Evolutionary conservation across 176 grass and related monocot genomes (phyloP), one percentile per base, ranked within the genome.

Genomic region (Rhynchospora tenuis): DNA sequence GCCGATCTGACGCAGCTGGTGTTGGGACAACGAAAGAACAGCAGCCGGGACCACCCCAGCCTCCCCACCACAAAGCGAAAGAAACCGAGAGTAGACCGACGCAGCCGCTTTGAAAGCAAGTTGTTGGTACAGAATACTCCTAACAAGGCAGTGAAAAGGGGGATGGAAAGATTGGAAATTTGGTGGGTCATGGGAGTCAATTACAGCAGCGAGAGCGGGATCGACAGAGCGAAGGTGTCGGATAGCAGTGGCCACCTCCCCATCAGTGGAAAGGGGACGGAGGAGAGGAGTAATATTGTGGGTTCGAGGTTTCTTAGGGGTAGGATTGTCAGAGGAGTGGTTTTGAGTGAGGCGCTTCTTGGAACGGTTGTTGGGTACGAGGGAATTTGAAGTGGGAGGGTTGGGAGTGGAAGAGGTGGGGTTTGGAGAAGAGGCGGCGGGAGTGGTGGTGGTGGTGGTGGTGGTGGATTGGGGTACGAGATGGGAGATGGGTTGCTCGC

Each of bases 61-160:
- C 86, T 98, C 95, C 23, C 92, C 90, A 17, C 92, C 95, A 76
- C 94, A 90, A 52, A 98, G 86, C 10, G 89, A 52, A 23, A 98
- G 69, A 84, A 98, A 98, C 0, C 87, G 92, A 61, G 86, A 78
- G 82, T 98, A 98, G 61, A 98, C 88, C n/a, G 95, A 91, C 16
- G 95, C 86, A 43, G 90, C 95, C 1, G 95, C 95, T 89, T 98
- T 98, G 82, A 93, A 91, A 56, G 95, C 92, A 43, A 98, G 92
- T 84, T 98, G 92, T 87, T 98, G 95, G 86, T 98, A 94, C 55
- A 98, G 89, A 76, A 98, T 91, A 85, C 92, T 94, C 84, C 92
- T 89, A 67, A 86, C 90, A 68, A 98, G 95, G 82, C 90, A 94
- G 54, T 98, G 95, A 84, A 98, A 98, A 0, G 92, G 92, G 72